phyloP scores from a whole-genome alignment of 371 early-diverging fungal genomes.

The Entomophthora muscae region DNA sequence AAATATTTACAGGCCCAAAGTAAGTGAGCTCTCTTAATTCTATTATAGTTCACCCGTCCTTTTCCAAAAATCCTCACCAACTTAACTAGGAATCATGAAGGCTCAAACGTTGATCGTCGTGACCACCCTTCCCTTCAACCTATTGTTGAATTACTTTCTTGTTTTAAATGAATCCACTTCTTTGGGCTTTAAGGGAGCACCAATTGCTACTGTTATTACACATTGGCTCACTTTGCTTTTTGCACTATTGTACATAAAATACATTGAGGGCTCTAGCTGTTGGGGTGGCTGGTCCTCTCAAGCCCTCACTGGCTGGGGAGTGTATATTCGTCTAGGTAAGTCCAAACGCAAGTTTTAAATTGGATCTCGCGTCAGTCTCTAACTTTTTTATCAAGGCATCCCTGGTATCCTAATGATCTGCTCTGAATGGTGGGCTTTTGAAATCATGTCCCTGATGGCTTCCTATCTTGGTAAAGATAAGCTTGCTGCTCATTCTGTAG shows the following conservation, averaged over 20 bases:
- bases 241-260: slow-evolving; percentile 37
- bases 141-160: slow-evolving; percentile 46
- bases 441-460: slow-evolving; percentile 55
- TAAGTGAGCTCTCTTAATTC: too few species aligned
- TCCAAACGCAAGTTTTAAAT: slow-evolving; percentile 16
- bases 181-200: slow-evolving; percentile 70
- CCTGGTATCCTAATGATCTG: slow-evolving; percentile 50
- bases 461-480: slow-evolving; percentile 52
- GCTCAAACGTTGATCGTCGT: slow-evolving; percentile 52
- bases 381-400: slow-evolving; percentile 14
- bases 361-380: background rate
- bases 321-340: slow-evolving; percentile 32
- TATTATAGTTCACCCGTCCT: too few species aligned
- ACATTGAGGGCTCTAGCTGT: slow-evolving; percentile 41
- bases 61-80: too few species aligned
- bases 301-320: slow-evolving; percentile 36
- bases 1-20: slow-evolving; percentile 66
- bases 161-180: slow-evolving; percentile 43
- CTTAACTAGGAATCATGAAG: slow-evolving; percentile 52
- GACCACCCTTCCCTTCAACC: slow-evolving; percentile 52
- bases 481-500: slow-evolving; percentile 70
- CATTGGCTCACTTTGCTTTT: slow-evolving; percentile 47
- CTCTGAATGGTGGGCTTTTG: slow-evolving; percentile 55
- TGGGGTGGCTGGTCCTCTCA: slow-evolving; percentile 79
- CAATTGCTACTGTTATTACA: slow-evolving; percentile 54